These are phyloP conservation scores for Sporisorium scitamineum DNA, from an alignment of 1,284 basidiomycete genomes.

Conservation along the genomic window DNA sequence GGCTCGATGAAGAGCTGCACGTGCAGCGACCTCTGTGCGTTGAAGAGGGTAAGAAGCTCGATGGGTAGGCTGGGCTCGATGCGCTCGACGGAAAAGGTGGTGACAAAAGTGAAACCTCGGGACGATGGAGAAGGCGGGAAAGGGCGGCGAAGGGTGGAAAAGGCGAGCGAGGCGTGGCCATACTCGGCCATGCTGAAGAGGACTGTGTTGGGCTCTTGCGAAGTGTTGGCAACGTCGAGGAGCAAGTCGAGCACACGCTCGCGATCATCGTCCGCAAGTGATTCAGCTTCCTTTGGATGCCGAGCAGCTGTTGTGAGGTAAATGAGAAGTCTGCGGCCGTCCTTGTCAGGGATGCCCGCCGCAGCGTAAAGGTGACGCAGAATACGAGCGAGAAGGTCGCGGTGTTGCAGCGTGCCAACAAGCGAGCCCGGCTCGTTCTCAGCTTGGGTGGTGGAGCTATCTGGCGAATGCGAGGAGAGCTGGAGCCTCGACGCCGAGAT, in stretches of 20 bases:
- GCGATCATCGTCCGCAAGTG: conserved; percentile 1
- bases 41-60: conserved; percentile 56
- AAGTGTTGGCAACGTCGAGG: conserved; percentile 34
- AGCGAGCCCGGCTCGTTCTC: background rate
- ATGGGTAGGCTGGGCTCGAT: conserved; percentile 46
- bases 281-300: background rate
- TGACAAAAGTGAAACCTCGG: conserved; percentile 55
- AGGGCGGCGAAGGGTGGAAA: conserved; percentile 51
- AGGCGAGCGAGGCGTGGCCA: conserved; percentile 52
- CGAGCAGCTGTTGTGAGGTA: conserved; percentile 13
- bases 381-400: conserved; percentile 17
- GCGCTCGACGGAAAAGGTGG: conserved; percentile 50
- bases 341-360: conserved; percentile 46
- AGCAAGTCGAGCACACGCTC: conserved; percentile 45
- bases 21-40: conserved; percentile 41
- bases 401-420: background rate
- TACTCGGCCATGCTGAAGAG: conserved; percentile 44
- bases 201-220: conserved; percentile 47
- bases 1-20: conserved; percentile 53
- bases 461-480: background rate
- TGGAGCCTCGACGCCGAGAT: background rate
- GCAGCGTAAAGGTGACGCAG: conserved; percentile 25
- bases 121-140: conserved; percentile 52
- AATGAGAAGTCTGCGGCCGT: conserved; percentile 36
- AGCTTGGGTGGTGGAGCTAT: background rate